Conservation (phyloP, 1,284 basidiomycete genomes). For the Malassezia arunalokei region DNA sequence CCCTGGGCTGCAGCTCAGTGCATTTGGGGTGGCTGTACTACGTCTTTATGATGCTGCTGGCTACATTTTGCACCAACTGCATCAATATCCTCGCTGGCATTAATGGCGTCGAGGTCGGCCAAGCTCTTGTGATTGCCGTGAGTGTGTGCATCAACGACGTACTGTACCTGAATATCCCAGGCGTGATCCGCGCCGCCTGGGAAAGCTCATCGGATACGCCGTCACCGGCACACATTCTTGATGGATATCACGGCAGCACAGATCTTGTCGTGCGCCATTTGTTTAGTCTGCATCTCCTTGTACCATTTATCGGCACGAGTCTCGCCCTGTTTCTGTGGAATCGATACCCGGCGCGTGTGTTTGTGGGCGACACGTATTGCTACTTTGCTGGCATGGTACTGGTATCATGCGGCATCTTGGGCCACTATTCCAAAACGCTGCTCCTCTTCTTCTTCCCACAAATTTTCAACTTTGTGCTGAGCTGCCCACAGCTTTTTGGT, state of each 20-base stretch:
- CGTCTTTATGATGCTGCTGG: conserved; percentile 85
- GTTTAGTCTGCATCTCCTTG: conserved; percentile 90
- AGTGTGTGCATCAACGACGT: conserved; percentile 85
- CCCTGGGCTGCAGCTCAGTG: conserved; percentile 58
- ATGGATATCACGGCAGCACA: conserved; percentile 21
- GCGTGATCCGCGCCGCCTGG: conserved; percentile 22
- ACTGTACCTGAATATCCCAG: conserved; percentile 53
- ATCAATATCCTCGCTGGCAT: conserved; percentile 98
- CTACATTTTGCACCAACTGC: conserved; percentile 92
- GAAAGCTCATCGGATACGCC: not conserved
- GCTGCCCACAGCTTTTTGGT: conserved; percentile 86
- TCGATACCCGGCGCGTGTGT: conserved; percentile 73
- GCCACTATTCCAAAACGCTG: conserved; percentile 92
- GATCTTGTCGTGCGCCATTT: conserved; percentile 82
- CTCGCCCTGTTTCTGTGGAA: conserved; percentile 55
- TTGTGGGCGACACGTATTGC: conserved; percentile 94
- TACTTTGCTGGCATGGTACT: conserved; percentile 63
- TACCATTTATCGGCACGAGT: conserved; percentile 81
- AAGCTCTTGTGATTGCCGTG: conserved; percentile 80
- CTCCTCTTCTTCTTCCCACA: conserved; percentile 94
- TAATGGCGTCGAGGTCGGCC: conserved; percentile 80
- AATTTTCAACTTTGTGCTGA: conserved; percentile 90
- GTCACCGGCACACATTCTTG: conserved; percentile 49
- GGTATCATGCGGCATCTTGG: conserved; percentile 47
- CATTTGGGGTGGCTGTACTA: conserved; percentile 91